Evolutionary conservation across 2,329 filamentous ascomycete species (phyloP).

Genomic region (Podosphaera xanthii): DNA sequence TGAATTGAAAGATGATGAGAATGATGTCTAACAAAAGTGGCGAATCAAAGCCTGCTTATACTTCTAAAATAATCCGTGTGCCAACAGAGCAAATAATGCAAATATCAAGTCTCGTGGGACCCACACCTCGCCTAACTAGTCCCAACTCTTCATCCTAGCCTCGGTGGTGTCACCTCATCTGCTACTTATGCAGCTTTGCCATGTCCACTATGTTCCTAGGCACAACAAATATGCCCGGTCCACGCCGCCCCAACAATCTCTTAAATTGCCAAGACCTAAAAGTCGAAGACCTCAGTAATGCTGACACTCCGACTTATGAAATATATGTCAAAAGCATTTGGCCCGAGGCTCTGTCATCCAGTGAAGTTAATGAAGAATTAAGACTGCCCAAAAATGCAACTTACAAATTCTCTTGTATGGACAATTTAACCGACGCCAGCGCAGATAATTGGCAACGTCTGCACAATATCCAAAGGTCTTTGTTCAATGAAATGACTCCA

Average conservation of each 20-base stretch:
- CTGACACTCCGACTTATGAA: not conserved
- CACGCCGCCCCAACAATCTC: not conserved
- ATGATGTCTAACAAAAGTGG: too few relatives aligned
- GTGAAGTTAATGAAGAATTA: not conserved
- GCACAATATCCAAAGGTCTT: not conserved
- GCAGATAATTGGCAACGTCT: not conserved
- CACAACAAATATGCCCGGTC: not conserved
- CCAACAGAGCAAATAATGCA: too few relatives aligned
- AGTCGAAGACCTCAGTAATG: not conserved
- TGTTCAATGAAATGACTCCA: not conserved
- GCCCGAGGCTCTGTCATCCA: not conserved
- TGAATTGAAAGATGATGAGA: too few relatives aligned
- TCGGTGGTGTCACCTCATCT: too few relatives aligned
- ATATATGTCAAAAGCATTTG: not conserved
- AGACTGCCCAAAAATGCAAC: not conserved
- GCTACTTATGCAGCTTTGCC: too few relatives aligned
- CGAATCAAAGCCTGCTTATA: too few relatives aligned
- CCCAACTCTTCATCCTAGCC: too few relatives aligned
- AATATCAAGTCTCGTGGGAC: too few relatives aligned
- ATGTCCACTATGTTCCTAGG: too few relatives aligned
- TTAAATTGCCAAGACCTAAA: not conserved
- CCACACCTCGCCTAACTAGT: too few relatives aligned
- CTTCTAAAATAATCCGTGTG: too few relatives aligned
- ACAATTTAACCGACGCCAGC: not conserved
- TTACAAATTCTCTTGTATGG: not conserved